phyloP scores from a whole-genome alignment of 164 flowering plant species.

The Aristolochia californica region DNA sequence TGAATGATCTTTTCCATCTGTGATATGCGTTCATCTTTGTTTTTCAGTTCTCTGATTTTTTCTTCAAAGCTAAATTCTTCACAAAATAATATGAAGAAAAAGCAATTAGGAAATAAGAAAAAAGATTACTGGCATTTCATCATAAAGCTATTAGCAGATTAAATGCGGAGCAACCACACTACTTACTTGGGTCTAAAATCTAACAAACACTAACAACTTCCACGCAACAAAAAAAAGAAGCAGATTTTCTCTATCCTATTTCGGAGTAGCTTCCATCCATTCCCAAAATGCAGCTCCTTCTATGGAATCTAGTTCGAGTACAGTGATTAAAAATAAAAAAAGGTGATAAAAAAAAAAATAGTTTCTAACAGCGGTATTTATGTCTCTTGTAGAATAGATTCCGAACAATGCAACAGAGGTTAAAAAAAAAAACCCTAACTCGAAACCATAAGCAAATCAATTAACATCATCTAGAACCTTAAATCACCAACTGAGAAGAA shows the following conservation, averaged over 20 bases:
- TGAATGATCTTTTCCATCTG: slow-evolving; percentile 44
- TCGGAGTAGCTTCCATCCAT: too few relatives aligned
- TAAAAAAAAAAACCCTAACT: too few relatives aligned
- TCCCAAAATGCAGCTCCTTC: too few relatives aligned
- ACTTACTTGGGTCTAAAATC: too few relatives aligned
- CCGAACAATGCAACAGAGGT: too few relatives aligned
- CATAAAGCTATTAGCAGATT: not conserved
- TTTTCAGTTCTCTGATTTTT: slow-evolving; percentile 39
- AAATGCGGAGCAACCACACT: not conserved
- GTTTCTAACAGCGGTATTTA: too few relatives aligned
- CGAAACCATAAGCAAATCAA: not conserved
- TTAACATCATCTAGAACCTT: not conserved
- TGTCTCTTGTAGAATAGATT: too few relatives aligned
- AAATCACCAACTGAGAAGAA: not conserved
- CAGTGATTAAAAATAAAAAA: too few relatives aligned
- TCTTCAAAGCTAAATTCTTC: slow-evolving; percentile 49
- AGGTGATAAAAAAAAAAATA: too few relatives aligned
- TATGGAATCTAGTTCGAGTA: too few relatives aligned
- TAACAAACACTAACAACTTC: not conserved
- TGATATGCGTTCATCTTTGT: slow-evolving; percentile 47
- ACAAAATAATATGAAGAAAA: slow-evolving; percentile 2
- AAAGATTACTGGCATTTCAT: too few relatives aligned
- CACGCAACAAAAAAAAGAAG: not conserved
- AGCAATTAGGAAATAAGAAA: not conserved
- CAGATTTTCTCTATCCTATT: too few relatives aligned